Evolutionary conservation across 495 filamentous ascomycete genomes (phyloP).

Genomic region (Lepraria neglecta): DNA sequence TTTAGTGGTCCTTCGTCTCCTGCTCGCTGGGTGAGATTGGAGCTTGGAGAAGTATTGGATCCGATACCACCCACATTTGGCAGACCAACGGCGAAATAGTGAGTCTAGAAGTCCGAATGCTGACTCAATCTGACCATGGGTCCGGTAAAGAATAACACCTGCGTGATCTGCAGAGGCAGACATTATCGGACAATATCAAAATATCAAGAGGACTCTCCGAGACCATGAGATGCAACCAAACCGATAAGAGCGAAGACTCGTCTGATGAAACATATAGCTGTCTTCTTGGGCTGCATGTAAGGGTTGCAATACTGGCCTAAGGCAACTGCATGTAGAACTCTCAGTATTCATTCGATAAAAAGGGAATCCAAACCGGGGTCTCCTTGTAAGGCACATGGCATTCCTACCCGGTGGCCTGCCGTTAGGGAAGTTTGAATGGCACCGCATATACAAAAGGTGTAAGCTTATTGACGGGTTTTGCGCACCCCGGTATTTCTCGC

Average conservation of each 20-base stretch:
- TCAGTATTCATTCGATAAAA: slow-evolving; percentile 7
- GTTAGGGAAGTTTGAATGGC: background rate
- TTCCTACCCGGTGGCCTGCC: background rate
- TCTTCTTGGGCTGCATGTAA: background rate
- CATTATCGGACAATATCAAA: background rate
- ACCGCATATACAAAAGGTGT: background rate
- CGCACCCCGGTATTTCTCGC: background rate
- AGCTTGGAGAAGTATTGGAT: background rate
- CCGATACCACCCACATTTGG: background rate
- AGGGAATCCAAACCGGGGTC: background rate
- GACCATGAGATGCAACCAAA: background rate
- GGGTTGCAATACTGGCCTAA: slow-evolving; percentile 1
- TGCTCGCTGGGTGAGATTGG: background rate
- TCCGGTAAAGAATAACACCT: background rate
- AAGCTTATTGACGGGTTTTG: background rate
- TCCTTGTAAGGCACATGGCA: slow-evolving; percentile 9
- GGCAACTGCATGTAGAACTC: background rate
- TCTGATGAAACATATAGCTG: background rate
- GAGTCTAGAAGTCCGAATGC: background rate
- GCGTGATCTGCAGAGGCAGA: background rate
- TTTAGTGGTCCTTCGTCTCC: slow-evolving; percentile 2
- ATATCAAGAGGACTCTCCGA: background rate
- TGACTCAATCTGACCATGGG: background rate
- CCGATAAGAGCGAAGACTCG: background rate
- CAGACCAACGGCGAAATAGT: background rate